phyloP scores from a whole-genome alignment of 805 yeast species.

The Nakazawaea sp. region DNA sequence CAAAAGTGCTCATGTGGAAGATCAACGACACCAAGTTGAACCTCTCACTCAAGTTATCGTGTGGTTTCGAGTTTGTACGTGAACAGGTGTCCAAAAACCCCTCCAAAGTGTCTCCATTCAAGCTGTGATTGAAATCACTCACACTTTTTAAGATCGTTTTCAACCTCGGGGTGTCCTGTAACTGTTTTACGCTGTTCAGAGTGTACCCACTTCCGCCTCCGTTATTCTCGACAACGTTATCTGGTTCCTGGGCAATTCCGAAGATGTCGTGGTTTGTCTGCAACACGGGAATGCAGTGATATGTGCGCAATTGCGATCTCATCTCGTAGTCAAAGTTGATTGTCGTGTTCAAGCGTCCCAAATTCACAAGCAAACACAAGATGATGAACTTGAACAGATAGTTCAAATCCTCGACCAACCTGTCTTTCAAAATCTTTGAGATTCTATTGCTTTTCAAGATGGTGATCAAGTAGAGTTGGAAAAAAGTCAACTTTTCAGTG shows the following conservation, averaged over 20 bases:
- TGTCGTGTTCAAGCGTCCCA: conserved; percentile 93
- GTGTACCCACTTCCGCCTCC: conserved; percentile 26
- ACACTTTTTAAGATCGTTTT: conserved; percentile 87
- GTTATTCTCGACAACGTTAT: conserved; percentile 11
- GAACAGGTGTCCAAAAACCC: conserved; percentile 35
- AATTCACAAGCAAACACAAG: conserved; percentile 72
- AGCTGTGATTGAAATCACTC: conserved; percentile 58
- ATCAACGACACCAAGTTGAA: conserved; percentile 41
- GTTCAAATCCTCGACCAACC: conserved; percentile 53
- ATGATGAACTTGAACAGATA: conserved; percentile 28
- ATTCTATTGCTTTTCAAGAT: conserved; percentile 79
- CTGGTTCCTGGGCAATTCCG: conserved; percentile 7
- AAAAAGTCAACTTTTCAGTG: conserved; percentile 59
- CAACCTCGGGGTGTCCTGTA: conserved; percentile 92
- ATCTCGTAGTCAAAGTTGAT: conserved; percentile 91
- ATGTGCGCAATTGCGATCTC: conserved; percentile 89
- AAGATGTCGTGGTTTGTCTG: conserved; percentile 53
- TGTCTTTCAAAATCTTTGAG: conserved; percentile 75
- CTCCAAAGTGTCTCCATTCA: conserved; percentile 35
- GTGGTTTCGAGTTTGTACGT: conserved; percentile 11
- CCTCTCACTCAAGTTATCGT: conserved; percentile 1
- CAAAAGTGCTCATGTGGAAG: conserved; percentile 64
- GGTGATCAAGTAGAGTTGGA: conserved; percentile 76
- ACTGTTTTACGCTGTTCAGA: conserved; percentile 54
- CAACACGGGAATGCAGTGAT: conserved; percentile 86